Evolutionary conservation across 352 stramenopile genomes (phyloP).

Genomic region (Hyaloperonospora brassicae): DNA sequence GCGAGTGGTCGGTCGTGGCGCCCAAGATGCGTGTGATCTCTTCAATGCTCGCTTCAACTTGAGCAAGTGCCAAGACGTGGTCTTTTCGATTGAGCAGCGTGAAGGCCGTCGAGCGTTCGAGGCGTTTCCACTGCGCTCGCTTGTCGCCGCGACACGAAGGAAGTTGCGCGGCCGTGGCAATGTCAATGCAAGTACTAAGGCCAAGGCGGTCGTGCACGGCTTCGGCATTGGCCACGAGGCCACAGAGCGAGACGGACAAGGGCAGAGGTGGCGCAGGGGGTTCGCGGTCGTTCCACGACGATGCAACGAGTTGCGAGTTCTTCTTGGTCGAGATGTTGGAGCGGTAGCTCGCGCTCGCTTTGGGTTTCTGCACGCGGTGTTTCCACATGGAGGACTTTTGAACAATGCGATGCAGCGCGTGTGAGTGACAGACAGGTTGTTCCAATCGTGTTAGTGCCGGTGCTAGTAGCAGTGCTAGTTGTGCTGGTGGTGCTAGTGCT

Average conservation of each 20-base stretch:
- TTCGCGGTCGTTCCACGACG: slow-evolving; percentile 13
- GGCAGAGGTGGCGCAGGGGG: slow-evolving; percentile 12
- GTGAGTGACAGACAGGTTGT: too few species aligned
- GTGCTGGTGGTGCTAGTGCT: too few species aligned
- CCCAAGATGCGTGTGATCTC: slow-evolving; percentile 26
- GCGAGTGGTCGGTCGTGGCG: slow-evolving; percentile 8
- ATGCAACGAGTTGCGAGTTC: not conserved
- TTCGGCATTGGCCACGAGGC: slow-evolving; percentile 11
- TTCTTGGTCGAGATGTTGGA: not conserved
- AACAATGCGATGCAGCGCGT: too few species aligned
- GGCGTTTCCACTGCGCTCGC: slow-evolving; percentile 19
- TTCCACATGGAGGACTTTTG: too few species aligned
- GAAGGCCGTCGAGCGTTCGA: slow-evolving; percentile 13
- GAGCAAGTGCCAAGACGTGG: slow-evolving; percentile 23
- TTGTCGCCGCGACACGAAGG: slow-evolving; percentile 5
- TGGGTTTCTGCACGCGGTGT: too few species aligned
- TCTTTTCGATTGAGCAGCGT: slow-evolving; percentile 20
- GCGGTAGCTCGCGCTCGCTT: too few species aligned
- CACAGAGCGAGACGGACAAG: slow-evolving; percentile 13
- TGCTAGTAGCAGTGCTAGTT: too few species aligned
- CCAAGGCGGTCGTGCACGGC: slow-evolving; percentile 16
- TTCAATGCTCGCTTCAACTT: slow-evolving; percentile 24
- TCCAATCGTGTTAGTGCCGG: too few species aligned
- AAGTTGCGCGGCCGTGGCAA: slow-evolving; percentile 15
- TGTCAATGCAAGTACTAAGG: slow-evolving; percentile 11